phyloP scores from a whole-genome alignment of 768 basidiomycete genomes.

The Tephrocybe sp. region DNA sequence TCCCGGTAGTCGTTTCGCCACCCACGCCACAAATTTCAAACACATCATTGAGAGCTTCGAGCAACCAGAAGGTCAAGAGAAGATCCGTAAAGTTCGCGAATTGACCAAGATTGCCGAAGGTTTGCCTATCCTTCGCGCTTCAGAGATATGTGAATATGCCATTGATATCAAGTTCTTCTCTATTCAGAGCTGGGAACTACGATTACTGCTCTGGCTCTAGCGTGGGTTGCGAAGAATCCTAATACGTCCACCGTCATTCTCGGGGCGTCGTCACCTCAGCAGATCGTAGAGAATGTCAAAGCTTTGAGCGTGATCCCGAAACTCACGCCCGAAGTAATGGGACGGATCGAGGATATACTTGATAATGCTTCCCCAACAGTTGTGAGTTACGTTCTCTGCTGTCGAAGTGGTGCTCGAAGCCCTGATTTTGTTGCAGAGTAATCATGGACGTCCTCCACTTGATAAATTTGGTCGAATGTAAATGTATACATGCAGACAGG shows the following conservation, averaged over 20 bases:
- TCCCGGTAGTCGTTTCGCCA: slow-evolving; percentile 61
- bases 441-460: slow-evolving; percentile 20
- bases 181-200: slow-evolving; percentile 46
- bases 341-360: slow-evolving; percentile 67
- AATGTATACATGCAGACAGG: too few relatives aligned
- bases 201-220: slow-evolving; percentile 67
- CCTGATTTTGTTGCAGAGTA: slow-evolving; percentile 14
- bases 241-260: slow-evolving; percentile 67
- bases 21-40: slow-evolving; percentile 45
- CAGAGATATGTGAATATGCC: too few relatives aligned
- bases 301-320: slow-evolving; percentile 73
- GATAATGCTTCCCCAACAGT: slow-evolving; percentile 47
- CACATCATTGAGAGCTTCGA: slow-evolving; percentile 52
- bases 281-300: slow-evolving; percentile 64
- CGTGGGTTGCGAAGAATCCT: slow-evolving; percentile 69
- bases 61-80: slow-evolving; percentile 52
- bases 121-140: neutral
- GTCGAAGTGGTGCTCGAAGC: too few relatives aligned
- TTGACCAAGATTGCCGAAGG: slow-evolving; percentile 62
- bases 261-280: slow-evolving; percentile 61
- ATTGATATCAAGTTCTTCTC: neutral
- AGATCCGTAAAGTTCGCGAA: slow-evolving; percentile 67
- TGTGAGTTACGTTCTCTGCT: too few relatives aligned
- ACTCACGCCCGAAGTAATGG: slow-evolving; percentile 61
- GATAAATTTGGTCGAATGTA: slow-evolving; percentile 20